These are phyloP conservation scores for Picochlorum sp. DNA, from an alignment of 139 green algal species.

Conservation along the genomic window DNA sequence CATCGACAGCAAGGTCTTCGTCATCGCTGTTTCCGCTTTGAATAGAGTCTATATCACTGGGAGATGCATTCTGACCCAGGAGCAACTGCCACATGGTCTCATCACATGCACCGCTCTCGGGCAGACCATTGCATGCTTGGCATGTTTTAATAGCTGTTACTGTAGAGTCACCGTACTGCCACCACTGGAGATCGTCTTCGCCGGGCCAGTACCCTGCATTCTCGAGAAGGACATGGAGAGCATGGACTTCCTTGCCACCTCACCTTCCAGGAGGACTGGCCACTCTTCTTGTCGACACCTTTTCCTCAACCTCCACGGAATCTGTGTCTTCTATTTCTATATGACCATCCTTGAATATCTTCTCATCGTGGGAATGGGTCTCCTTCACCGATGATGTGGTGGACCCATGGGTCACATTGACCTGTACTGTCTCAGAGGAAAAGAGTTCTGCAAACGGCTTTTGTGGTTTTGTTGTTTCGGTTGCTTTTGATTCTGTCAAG, in stretches of 20 bases:
- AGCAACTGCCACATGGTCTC: constrained; percentile 52
- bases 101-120: constrained; percentile 63
- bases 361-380: neutral
- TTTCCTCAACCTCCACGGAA: neutral
- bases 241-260: constrained; percentile 52
- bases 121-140: constrained; percentile 51
- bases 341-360: constrained; percentile 1
- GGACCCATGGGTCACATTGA: neutral
- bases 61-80: constrained; percentile 42
- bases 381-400: neutral
- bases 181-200: constrained; percentile 55
- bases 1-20: constrained; percentile 41
- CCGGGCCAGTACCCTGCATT: constrained; percentile 34
- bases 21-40: constrained; percentile 33
- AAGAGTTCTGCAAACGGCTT: constrained; percentile 15
- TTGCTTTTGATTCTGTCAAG: neutral
- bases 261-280: constrained; percentile 50
- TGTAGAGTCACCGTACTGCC: constrained; percentile 48
- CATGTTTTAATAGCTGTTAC: constrained; percentile 45
- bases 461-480: neutral
- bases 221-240: constrained; percentile 42
- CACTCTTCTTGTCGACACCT: constrained; percentile 18
- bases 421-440: constrained; percentile 1
- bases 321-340: neutral
- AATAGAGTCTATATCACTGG: constrained; percentile 35